Evolutionary conservation across 371 early-diverging fungal genomes (phyloP).

Genomic region (Vairimorpha necatrix): DNA sequence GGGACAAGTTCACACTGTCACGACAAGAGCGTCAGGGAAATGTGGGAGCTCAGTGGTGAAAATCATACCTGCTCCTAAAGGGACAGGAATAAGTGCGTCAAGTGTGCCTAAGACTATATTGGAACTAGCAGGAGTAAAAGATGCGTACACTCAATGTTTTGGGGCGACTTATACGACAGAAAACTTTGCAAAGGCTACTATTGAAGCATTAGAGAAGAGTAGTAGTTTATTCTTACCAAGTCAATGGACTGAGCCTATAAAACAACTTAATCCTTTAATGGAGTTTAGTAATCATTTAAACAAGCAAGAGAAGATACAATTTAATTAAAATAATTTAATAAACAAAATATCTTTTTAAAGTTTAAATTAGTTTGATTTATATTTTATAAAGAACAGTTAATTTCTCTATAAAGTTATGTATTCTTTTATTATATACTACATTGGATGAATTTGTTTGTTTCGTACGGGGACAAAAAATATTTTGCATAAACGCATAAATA

Average conservation of each 20-base stretch:
- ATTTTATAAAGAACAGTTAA: too few relatives aligned
- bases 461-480: background rate
- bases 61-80: slow-evolving; percentile 91
- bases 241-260: slow-evolving; percentile 74
- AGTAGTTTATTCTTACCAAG: slow-evolving; percentile 92
- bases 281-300: slow-evolving; percentile 51
- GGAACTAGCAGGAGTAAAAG: slow-evolving; percentile 91
- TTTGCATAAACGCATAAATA: too few relatives aligned
- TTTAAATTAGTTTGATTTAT: too few relatives aligned
- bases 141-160: slow-evolving; percentile 87
- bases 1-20: slow-evolving; percentile 96
- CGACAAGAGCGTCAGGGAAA: slow-evolving; percentile 94
- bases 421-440: too few relatives aligned
- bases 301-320: slow-evolving; percentile 46
- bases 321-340: slow-evolving; percentile 22
- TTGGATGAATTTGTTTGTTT: too few relatives aligned
- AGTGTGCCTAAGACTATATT: slow-evolving; percentile 92
- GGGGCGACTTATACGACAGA: slow-evolving; percentile 76
- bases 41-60: slow-evolving; percentile 89
- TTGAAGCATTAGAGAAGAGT: slow-evolving; percentile 91
- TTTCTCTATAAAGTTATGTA: too few relatives aligned
- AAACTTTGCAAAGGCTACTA: slow-evolving; percentile 98
- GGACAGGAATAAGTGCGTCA: slow-evolving; percentile 95
- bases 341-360: too few relatives aligned
- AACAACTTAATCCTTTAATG: slow-evolving; percentile 55